Base-by-base conservation (phyloP, 2,329 filamentous ascomycete genomes). In the Dothideomycetes sp. region DNA sequence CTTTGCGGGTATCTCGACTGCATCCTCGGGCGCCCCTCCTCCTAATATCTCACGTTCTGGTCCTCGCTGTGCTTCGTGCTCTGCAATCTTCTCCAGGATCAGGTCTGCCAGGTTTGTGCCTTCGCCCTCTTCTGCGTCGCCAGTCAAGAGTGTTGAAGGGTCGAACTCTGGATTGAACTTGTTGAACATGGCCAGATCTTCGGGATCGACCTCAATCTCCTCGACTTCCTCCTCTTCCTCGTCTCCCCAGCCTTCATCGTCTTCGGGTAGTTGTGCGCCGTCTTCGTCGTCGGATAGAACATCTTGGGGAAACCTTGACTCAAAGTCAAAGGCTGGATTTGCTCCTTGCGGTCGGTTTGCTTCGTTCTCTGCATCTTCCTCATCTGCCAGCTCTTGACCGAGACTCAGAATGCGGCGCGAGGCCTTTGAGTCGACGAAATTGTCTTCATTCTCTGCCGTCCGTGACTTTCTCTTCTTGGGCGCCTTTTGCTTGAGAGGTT, bases 51-150 rank as follows among this genome's bases (percentile, higher is more conserved):
- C 3, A 18, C 61, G 58, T 40, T 50, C 50, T 24, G 56, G 52
- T 33, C 65, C 52, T 47, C 80, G 70, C 22, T 72, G 72, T 3
- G 84, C 82, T 65, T 98, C 91, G 53, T 93, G 84, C 43, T 84
- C 81, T 4, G 87, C 86, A 55, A 98, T 98, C 64, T 94, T 94
- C 56, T 89, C 80, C 43, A 98, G 66, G 48, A 98, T 98, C 47
- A 98, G 67, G 54, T 94, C 88, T 12, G 91, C 87, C 42, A 98
- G 69, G 59, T 96, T 94, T 46, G 82, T 85, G 37, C 63, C 63
- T 10, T 58, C 58, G 9, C 60, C 62, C 49, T 45, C 57, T 45
- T 50, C 53, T 40, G 62, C 57, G 17, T 74, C 74, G 32, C 83
- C 75, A 57, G 80, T 77, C 48, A 87, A 68, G 49, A 91, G 46